Base-by-base conservation (phyloP, 1,284 basidiomycete species). In the Leccinum subrobustum region DNA sequence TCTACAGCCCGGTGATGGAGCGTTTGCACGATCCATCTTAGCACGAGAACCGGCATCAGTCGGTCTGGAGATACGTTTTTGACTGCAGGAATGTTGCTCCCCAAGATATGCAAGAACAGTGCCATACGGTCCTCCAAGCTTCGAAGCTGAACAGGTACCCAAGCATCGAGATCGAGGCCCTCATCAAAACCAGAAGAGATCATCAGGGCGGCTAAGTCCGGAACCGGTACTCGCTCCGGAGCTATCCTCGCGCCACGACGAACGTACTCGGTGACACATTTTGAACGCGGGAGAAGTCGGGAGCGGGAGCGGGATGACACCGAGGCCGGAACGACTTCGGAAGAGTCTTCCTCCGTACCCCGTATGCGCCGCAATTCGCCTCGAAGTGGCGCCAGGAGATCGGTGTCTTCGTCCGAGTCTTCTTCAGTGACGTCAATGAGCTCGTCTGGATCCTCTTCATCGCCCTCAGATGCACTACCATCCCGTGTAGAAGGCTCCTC, bases 161-260 rank as follows among this genome's bases (percentile, higher is more conserved):
- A 70, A 42, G 68, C 64, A 14, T 74, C 66, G 33, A 67, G 61
- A 37, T 73, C 69, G 47, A 73, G 66, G 29, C 65, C 66, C 14
- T 56, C 62, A 11, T 59, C 70, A 47, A 62, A 75, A 68, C 44
- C 75, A 64, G 62, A 82, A 65, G 77, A 77, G 6, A 70, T 66
- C 18, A 88, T 72, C 11, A 89, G 72, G 8, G 79, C 75, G 20
- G 72, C 61, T 7, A 91, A 67, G 5, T 81, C 69, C 14, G 77
- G 77, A 5, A 91, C 83, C 0, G 63, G 59, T 6, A 91, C 77
- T n/a, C 78, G 76, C 62, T 89, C 86, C 20, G 83, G 70, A 3
- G 83, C 83, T 59, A 91, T 78, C 37, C 88, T 81, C 2, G 84
- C 83, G 4, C 92, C 91, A 29, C 88, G 84, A 16, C 93, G 85